Base-by-base conservation (phyloP, 1,284 basidiomycete genomes). In the Pulveroboletus sp. region DNA sequence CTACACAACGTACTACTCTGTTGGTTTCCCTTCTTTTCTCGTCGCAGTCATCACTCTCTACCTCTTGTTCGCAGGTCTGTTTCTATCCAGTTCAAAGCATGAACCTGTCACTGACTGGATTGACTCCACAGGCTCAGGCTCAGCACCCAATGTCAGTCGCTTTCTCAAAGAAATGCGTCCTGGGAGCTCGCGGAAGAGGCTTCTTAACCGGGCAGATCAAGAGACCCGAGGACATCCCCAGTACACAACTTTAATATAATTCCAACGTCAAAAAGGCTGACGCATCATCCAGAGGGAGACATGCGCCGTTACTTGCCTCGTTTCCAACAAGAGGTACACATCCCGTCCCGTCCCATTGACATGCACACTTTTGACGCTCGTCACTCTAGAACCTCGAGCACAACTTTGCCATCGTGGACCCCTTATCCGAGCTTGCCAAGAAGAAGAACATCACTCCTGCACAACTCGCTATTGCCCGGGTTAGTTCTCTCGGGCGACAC, bases 111-210 rank as follows among this genome's bases (percentile, higher is more conserved):
- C 49, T 66, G n/a, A 60, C 54, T 40, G 26, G 52, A 57, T 59
- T 20, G 31, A 43, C 49, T n/a, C 24, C 46, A 42, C 49, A 94
- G 91, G 84, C 66, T 92, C 91, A 42, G 91, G 91, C 58, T 91
- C 93, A 72, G 85, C 87, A 4, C 97, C 98, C 86, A 94, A 97
- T 72, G 85, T 94, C 62, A 95, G 94, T 47, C 83, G 85, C 53
- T 97, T 95, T 79, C 82, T 99, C 40, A 94, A 95, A 70, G 91
- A 98, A 77, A 89, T 93, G 15, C 94, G 87, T 69, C 97, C 97
- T 0, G n/a, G n/a, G n/a, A n/a, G n/a, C n/a, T n/a, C n/a, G n/a
- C n/a, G n/a, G n/a, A n/a, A n/a, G n/a, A n/a, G n/a, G n/a, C n/a
- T n/a, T n/a, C n/a, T n/a, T n/a, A n/a, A n/a, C n/a, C n/a, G n/a